A percentile compares a stretch with the other conserved stretches of the same genome.
Conservation (phyloP, 805 yeast species). For the Maudiozyma turicensis region DNA sequence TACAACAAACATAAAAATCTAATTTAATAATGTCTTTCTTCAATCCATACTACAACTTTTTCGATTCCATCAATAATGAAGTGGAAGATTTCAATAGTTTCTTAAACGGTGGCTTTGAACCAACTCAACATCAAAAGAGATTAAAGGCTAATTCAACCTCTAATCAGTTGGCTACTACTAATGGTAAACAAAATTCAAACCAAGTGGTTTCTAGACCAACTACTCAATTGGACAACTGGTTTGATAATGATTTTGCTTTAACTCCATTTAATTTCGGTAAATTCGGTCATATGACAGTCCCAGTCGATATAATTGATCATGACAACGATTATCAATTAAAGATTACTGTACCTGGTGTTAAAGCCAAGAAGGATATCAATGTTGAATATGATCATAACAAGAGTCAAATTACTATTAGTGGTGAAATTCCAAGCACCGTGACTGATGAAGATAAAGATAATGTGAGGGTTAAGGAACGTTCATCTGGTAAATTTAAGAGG, state of each 20-base stretch:
- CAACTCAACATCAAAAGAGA: slow-evolving; percentile 14
- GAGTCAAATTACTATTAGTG: slow-evolving; percentile 35
- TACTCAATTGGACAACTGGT: slow-evolving; percentile 14
- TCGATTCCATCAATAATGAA: slow-evolving; percentile 35
- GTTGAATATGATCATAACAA: slow-evolving; percentile 39
- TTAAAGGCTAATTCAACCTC: slow-evolving; percentile 7
- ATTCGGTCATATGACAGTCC: slow-evolving; percentile 28
- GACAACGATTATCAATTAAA: slow-evolving; percentile 34
- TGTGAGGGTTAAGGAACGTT: slow-evolving; percentile 29
- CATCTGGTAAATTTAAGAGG: slow-evolving; percentile 35
- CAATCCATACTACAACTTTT: slow-evolving; percentile 37
- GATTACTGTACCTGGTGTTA: slow-evolving; percentile 41
- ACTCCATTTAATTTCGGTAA: slow-evolving; percentile 18
- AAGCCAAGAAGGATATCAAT: slow-evolving; percentile 32
- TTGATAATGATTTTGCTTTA: slow-evolving; percentile 21
- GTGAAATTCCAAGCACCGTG: slow-evolving; percentile 30
- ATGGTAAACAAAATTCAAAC: slow-evolving; percentile 1
- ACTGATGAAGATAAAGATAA: slow-evolving; percentile 16
- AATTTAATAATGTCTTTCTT: slow-evolving; percentile 25
- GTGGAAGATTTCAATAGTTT: slow-evolving; percentile 32
- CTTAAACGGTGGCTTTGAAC: slow-evolving; percentile 21
- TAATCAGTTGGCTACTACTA: slow-evolving; percentile 4
- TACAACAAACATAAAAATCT: no score
- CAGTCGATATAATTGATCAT: slow-evolving; percentile 38
- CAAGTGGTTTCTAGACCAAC: neutral